Conservation (phyloP, 495 filamentous ascomycete genomes). For the Umbilicaria muhlenbergii region DNA sequence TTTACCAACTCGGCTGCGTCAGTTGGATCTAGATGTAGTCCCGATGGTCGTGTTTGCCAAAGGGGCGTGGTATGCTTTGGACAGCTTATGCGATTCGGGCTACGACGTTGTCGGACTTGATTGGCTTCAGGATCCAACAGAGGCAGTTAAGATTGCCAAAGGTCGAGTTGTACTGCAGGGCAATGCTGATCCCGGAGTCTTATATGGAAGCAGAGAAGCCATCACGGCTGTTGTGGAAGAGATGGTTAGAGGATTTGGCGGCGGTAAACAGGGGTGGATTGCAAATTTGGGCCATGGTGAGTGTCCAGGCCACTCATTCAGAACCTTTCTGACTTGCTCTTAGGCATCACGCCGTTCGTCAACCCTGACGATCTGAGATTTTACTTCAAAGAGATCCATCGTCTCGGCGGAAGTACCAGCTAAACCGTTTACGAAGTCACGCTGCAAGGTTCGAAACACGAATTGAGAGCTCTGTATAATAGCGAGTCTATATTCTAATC, state of each 20-base stretch:
- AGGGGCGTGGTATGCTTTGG: conserved; percentile 92
- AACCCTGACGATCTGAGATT: conserved; percentile 83
- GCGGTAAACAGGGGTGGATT: conserved; percentile 79
- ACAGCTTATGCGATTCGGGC: conserved; percentile 69
- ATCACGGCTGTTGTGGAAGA: conserved; percentile 66
- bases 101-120: conserved; percentile 91
- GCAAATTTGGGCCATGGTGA: conserved; percentile 79
- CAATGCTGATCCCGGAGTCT: conserved; percentile 84
- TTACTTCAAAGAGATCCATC: conserved; percentile 87
- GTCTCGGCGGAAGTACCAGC: conserved; percentile 14
- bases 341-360: conserved; percentile 83
- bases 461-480: too few species aligned
- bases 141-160: conserved; percentile 63
- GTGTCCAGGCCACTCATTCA: conserved; percentile 8
- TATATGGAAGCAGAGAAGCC: conserved; percentile 68
- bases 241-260: conserved; percentile 78
- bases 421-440: too few species aligned
- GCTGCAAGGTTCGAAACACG: too few species aligned
- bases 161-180: conserved; percentile 74
- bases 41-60: conserved; percentile 99
- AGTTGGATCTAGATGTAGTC: conserved; percentile 60
- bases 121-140: conserved; percentile 81
- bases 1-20: conserved; percentile 53
- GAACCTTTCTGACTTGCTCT: conserved; percentile 4
- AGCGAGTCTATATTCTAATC: not conserved